phyloP scores from a whole-genome alignment of 306 rosid genomes.

The Trichosanthes truncata region DNA sequence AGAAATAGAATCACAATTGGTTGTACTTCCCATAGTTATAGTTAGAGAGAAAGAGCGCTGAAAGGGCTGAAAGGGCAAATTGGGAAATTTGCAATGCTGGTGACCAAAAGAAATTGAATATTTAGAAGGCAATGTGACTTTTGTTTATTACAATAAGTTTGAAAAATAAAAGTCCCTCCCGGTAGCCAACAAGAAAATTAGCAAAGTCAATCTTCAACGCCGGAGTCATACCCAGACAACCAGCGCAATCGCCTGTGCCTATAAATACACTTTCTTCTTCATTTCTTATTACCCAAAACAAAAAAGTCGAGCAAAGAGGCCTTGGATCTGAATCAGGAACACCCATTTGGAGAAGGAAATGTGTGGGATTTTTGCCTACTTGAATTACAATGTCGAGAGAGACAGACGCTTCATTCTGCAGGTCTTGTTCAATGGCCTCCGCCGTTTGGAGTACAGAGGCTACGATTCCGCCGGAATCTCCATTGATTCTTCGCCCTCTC shows the following conservation, averaged over 20 bases:
- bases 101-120: neutral
- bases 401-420: constrained; percentile 83
- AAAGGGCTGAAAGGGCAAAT: neutral
- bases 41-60: neutral
- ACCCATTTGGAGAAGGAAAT: constrained; percentile 14
- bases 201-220: neutral
- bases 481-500: constrained; percentile 42
- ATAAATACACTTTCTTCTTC: neutral
- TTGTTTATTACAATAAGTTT: neutral
- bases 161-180: neutral
- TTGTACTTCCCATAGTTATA: too few relatives aligned
- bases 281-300: neutral
- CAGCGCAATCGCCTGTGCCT: neutral
- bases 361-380: constrained; percentile 98
- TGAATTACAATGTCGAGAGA: constrained; percentile 71
- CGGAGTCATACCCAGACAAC: neutral
- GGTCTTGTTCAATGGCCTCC: constrained; percentile 79
- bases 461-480: constrained; percentile 96
- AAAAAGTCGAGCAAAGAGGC: too few relatives aligned
- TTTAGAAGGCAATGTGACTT: neutral
- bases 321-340: neutral
- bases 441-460: constrained; percentile 88
- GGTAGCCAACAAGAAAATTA: neutral
- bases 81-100: neutral
- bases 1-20: neutral